Percentiles rank a stretch among this genome's conserved stretches.
phyloP scores from a whole-genome alignment of 148 eudicot genomes.

The Cornus suecica region DNA sequence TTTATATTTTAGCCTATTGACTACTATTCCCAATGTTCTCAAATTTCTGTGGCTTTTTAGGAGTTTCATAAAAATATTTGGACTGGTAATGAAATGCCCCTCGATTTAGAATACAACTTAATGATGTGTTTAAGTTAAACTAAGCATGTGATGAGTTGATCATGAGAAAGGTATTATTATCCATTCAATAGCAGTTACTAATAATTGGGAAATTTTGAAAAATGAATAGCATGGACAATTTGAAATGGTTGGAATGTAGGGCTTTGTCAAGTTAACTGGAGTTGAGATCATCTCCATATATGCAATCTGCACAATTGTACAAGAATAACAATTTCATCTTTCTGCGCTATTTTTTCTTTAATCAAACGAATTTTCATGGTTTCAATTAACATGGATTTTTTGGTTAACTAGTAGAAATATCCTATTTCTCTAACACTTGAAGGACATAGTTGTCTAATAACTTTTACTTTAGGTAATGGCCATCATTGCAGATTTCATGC shows the following conservation, averaged over 20 bases:
- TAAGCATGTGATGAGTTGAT: too few species aligned
- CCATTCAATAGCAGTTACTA: neutral
- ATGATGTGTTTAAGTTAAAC: too few species aligned
- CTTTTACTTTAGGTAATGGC: constrained; percentile 74
- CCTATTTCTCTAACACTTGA: neutral
- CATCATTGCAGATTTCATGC: constrained; percentile 93
- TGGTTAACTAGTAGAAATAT: neutral
- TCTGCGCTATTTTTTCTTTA: neutral
- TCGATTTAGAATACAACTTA: too few species aligned
- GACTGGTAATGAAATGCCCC: too few species aligned
- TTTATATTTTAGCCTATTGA: too few species aligned
- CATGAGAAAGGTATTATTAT: neutral
- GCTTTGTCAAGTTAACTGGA: neutral
- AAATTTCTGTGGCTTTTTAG: too few species aligned
- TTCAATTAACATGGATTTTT: neutral
- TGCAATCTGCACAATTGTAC: neutral
- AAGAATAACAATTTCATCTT: neutral
- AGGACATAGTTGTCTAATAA: constrained; percentile 10
- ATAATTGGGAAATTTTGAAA: neutral
- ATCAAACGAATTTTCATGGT: neutral
- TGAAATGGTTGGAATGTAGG: neutral
- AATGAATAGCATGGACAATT: neutral
- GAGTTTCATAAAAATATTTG: too few species aligned
- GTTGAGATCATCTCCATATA: neutral
- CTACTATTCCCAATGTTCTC: too few species aligned